phyloP scores from a whole-genome alignment of 345 rosid genomes.

The Noccaea bulbosa region DNA sequence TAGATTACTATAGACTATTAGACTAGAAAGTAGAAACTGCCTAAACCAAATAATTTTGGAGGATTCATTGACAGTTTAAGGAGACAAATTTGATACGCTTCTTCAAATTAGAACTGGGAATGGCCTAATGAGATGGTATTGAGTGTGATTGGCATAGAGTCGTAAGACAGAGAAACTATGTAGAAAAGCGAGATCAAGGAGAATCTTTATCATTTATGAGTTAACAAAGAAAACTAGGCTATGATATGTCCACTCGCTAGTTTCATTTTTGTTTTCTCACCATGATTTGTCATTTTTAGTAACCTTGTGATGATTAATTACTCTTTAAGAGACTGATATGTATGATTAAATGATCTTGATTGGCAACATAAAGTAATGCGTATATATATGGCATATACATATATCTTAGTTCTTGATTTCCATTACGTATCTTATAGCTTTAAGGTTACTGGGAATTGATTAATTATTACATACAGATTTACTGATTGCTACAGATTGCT shows the following conservation, averaged over 20 bases:
- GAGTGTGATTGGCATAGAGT: constrained; percentile 41
- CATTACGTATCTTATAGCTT: neutral
- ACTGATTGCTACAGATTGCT: constrained; percentile 6
- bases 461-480: constrained; percentile 2
- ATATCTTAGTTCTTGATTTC: no score
- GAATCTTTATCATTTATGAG: constrained; percentile 25
- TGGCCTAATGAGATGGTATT: constrained; percentile 19
- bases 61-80: constrained; percentile 29
- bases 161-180: constrained; percentile 31
- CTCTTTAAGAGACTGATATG: neutral
- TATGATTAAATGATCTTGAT: neutral
- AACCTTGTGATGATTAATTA: constrained; percentile 9
- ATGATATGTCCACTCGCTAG: constrained; percentile 9
- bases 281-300: constrained; percentile 18
- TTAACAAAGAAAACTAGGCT: constrained; percentile 19
- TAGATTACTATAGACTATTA: neutral
- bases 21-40: neutral
- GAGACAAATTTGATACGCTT: constrained; percentile 20
- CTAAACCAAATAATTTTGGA: neutral
- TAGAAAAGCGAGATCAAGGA: neutral
- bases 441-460: no score
- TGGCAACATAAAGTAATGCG: neutral
- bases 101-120: constrained; percentile 27
- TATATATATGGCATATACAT: no score
- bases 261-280: constrained; percentile 11